Evolutionary conservation across 768 basidiomycete genomes (phyloP).

Genomic region (Boletus reticuloceps): DNA sequence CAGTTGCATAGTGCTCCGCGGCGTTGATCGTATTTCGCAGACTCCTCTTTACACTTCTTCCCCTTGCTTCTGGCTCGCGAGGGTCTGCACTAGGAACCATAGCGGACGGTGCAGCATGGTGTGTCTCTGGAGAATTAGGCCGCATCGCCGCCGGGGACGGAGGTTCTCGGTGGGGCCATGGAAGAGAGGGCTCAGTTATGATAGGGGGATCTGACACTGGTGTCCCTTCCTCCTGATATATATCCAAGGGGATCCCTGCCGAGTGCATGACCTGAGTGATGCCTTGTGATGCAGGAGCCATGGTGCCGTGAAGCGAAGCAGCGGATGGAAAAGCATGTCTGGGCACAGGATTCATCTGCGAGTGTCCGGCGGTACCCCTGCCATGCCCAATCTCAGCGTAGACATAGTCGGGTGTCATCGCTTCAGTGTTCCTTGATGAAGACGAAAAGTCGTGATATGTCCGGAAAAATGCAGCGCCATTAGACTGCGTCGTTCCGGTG

Average conservation of each 20-base stretch:
- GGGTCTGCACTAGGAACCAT: conserved; percentile 29
- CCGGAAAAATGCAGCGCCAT: conserved; percentile 60
- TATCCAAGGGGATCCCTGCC: conserved; percentile 26
- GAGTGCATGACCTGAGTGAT: conserved; percentile 37
- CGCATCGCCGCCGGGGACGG: conserved; percentile 35
- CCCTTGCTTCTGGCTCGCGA: conserved; percentile 44
- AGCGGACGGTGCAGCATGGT: conserved; percentile 38
- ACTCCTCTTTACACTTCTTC: conserved; percentile 62
- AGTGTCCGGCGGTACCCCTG: conserved; percentile 41
- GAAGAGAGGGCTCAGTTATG: conserved; percentile 21
- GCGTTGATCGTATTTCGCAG: conserved; percentile 65
- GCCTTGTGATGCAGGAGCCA: conserved; percentile 27
- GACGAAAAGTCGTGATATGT: conserved; percentile 48
- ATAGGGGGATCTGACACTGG: conserved; percentile 8
- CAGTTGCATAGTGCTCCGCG: conserved; percentile 69
- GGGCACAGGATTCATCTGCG: conserved; percentile 14
- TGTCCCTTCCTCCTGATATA: conserved; percentile 15
- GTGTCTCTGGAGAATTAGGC: conserved; percentile 38
- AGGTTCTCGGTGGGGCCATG: conserved; percentile 47
- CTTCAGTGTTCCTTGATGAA: conserved; percentile 48
- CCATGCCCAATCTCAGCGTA: conserved; percentile 79
- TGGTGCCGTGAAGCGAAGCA: conserved; percentile 18
- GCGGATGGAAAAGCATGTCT: conserved; percentile 25
- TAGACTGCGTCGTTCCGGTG: conserved; percentile 49
- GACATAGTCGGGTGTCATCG: conserved; percentile 68